Percentiles rank a stretch among this genome's conserved stretches.
These are phyloP conservation scores for Cajanus cajan DNA, from an alignment of 306 rosid species.

Conservation along the genomic window DNA sequence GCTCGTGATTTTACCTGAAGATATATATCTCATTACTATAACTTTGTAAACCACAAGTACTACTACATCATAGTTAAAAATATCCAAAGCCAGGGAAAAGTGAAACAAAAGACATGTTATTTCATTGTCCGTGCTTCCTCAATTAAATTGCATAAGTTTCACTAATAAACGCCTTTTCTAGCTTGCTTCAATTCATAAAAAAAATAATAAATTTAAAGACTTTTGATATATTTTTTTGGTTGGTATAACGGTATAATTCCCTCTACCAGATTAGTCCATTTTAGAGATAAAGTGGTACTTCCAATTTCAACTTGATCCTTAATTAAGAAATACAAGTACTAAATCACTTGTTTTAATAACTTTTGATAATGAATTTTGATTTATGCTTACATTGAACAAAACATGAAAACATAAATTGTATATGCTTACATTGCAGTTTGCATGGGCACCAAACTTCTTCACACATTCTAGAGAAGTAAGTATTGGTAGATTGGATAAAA, in stretches of 20 bases:
- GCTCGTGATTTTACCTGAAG: conserved; percentile 66
- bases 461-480: too few species aligned
- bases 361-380: background rate
- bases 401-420: background rate
- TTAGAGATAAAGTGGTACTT: too few species aligned
- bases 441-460: too few species aligned
- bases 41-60: background rate
- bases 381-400: background rate
- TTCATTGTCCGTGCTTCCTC: background rate
- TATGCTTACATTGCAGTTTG: too few species aligned
- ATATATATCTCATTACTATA: background rate
- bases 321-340: too few species aligned
- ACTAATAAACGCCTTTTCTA: background rate
- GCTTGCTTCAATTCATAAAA: background rate
- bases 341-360: too few species aligned
- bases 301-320: too few species aligned
- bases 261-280: too few species aligned
- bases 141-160: background rate
- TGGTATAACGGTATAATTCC: too few species aligned
- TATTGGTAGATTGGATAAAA: too few species aligned
- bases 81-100: background rate
- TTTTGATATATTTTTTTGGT: background rate
- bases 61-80: background rate
- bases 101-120: background rate
- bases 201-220: background rate